Conservation (phyloP, 169 alveolate genomes). For the Eimeria zaria region DNA sequence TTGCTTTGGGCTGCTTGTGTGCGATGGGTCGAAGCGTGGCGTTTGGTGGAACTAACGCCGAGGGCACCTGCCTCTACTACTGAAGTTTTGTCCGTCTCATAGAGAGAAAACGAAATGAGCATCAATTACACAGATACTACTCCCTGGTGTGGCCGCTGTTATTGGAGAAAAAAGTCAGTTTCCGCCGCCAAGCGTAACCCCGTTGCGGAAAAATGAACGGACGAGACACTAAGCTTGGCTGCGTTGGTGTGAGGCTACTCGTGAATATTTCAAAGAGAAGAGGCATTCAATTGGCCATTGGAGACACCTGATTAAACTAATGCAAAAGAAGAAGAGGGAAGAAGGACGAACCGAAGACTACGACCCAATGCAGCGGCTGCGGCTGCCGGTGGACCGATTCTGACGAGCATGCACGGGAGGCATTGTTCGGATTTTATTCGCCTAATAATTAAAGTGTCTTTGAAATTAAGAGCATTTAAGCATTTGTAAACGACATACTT, state of each 20-base stretch:
- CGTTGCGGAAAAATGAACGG: neutral
- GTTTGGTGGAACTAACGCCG: neutral
- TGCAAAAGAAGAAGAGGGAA: neutral
- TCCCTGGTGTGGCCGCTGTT: neutral
- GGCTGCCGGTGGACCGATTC: slow-evolving; percentile 40
- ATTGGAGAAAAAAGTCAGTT: neutral
- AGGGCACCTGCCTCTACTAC: neutral
- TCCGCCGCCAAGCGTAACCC: neutral
- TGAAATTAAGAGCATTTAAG: neutral
- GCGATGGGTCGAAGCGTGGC: neutral
- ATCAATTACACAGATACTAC: neutral
- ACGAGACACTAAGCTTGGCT: neutral
- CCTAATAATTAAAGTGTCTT: neutral
- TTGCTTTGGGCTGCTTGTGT: neutral
- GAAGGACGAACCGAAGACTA: neutral
- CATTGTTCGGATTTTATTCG: neutral
- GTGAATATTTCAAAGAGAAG: neutral
- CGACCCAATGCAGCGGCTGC: slow-evolving; percentile 14
- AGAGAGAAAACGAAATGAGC: neutral
- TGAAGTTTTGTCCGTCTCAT: neutral
- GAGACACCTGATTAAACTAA: neutral
- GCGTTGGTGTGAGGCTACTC: slow-evolving; percentile 19
- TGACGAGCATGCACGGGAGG: slow-evolving; percentile 9
- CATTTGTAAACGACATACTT: neutral
- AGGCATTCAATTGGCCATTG: neutral